phyloP scores from a whole-genome alignment of 192 early-diverging fungal species.

The Pilobolus umbonatus region DNA sequence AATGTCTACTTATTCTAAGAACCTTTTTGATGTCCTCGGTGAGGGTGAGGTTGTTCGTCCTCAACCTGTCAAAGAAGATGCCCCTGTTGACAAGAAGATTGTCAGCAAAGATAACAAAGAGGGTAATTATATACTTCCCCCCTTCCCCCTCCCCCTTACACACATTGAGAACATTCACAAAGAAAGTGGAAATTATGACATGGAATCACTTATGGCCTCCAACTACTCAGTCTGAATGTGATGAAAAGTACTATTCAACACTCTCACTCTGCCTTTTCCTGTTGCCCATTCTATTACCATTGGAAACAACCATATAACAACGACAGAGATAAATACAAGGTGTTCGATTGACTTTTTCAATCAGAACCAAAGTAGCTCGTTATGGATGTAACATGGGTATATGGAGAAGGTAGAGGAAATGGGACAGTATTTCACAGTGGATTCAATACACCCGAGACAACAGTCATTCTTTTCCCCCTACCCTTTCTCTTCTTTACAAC shows the following conservation, averaged over 20 bases:
- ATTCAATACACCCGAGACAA: too few relatives aligned
- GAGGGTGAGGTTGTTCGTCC: conserved; percentile 51
- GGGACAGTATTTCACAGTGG: too few relatives aligned
- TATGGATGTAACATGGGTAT: background rate
- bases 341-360: too few relatives aligned
- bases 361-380: too few relatives aligned
- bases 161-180: background rate
- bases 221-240: background rate
- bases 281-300: background rate
- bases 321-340: too few relatives aligned
- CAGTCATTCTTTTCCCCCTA: too few relatives aligned
- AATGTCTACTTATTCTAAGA: conserved; percentile 58
- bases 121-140: conserved; percentile 4
- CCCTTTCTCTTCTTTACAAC: too few relatives aligned
- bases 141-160: background rate
- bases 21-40: conserved; percentile 65
- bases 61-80: conserved; percentile 26
- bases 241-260: background rate
- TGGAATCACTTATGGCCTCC: too few relatives aligned
- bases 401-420: background rate
- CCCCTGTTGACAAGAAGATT: conserved; percentile 33
- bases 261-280: background rate
- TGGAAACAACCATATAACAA: background rate
- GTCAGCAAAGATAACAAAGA: conserved; percentile 31
- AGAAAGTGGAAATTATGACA: too few relatives aligned